phyloP scores from a whole-genome alignment of 148 eudicot genomes.

The Nyssa sinensis region DNA sequence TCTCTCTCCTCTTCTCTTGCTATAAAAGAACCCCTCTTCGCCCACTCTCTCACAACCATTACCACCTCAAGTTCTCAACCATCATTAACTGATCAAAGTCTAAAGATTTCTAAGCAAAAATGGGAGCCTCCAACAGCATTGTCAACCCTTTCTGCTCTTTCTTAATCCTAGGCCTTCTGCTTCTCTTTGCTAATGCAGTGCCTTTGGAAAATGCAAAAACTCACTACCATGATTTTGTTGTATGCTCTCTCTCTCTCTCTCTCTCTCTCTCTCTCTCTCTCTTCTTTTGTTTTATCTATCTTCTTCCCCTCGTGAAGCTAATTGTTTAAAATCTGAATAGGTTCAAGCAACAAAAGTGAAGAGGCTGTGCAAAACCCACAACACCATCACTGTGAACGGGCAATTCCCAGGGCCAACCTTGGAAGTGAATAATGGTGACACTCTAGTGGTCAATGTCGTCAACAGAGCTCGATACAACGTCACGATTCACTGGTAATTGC shows the following conservation, averaged over 20 bases:
- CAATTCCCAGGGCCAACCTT: slow-evolving; percentile 73
- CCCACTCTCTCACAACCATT: slow-evolving; percentile 26
- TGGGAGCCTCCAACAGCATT: slow-evolving; percentile 18
- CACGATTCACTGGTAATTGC: slow-evolving; percentile 63
- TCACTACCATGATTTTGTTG: slow-evolving; percentile 66
- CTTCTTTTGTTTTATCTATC: no score
- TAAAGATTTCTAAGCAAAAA: slow-evolving; percentile 1
- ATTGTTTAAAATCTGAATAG: slow-evolving; percentile 23
- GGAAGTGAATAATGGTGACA: slow-evolving; percentile 61
- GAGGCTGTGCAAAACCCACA: slow-evolving; percentile 68
- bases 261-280: neutral
- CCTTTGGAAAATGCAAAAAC: slow-evolving; percentile 48
- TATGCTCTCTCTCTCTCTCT: slow-evolving; percentile 23
- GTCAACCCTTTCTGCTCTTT: slow-evolving; percentile 21
- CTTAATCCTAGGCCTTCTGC: slow-evolving; percentile 21
- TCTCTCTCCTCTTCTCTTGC: slow-evolving; percentile 27
- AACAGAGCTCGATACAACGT: slow-evolving; percentile 62
- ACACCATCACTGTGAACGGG: slow-evolving; percentile 67
- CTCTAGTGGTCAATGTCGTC: slow-evolving; percentile 55
- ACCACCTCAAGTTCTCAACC: neutral
- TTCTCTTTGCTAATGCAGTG: slow-evolving; percentile 25
- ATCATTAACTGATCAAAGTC: slow-evolving; percentile 10
- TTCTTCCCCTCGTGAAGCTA: no score
- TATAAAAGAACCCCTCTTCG: slow-evolving; percentile 29
- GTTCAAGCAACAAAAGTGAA: slow-evolving; percentile 69